Conservation (phyloP, 2,329 filamentous ascomycete species). For the Thielaviopsis euricoi region DNA sequence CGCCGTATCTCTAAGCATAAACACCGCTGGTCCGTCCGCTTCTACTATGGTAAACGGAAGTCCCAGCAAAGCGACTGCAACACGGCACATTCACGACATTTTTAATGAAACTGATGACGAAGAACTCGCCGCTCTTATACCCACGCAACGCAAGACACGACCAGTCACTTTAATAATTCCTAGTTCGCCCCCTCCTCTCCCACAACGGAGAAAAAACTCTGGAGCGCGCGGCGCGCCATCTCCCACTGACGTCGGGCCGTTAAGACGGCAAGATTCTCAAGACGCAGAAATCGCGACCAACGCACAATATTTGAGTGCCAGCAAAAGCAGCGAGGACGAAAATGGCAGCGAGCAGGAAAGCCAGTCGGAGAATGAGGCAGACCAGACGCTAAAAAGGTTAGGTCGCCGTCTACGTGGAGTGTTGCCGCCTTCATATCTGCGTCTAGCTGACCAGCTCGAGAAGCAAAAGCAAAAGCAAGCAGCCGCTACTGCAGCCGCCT, state of each 20-base stretch:
- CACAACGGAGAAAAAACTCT: background rate
- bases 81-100: constrained; percentile 6
- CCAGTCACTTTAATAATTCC: background rate
- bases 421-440: constrained; percentile 50
- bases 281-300: constrained; percentile 17
- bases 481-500: background rate
- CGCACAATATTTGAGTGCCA: constrained; percentile 16
- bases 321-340: constrained; percentile 9
- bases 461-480: constrained; percentile 14
- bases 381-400: constrained; percentile 9
- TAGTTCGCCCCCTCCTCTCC: background rate
- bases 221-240: background rate
- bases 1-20: background rate
- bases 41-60: background rate
- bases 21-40: background rate
- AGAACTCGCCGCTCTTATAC: background rate
- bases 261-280: constrained; percentile 11
- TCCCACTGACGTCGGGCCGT: background rate
- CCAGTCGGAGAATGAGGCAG: constrained; percentile 18
- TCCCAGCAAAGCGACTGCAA: background rate
- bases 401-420: constrained; percentile 39
- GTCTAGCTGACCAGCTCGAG: constrained; percentile 33
- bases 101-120: constrained; percentile 13
- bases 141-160: background rate
- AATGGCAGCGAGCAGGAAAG: background rate